Evolutionary conservation across 805 yeast species (phyloP), one percentile per base, ranked within the genome.

Genomic region (Zygotorulaspora chibaensis): DNA sequence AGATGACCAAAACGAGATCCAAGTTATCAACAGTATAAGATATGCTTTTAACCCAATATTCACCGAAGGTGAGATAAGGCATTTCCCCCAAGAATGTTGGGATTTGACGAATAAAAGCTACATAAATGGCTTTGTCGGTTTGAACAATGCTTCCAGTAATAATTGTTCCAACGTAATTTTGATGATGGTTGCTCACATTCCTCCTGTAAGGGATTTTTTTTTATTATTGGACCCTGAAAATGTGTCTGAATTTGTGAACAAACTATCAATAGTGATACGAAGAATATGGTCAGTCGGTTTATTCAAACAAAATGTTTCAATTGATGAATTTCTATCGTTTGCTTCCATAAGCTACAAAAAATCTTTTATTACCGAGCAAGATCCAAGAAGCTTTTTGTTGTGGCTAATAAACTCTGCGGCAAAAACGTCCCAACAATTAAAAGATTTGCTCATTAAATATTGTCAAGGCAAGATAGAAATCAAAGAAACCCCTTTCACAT

Each of bases 201-300:
- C 61, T 0, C 67, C 72, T 1, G 48, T 86, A 0, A 61, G 90
- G 45, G 74, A 77, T 54, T 70, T 54, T 42, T 63, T 74, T 17
- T 48, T 83, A 18, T 42, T 72, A 15, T 30, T 46, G 9, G 45
- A 51, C 3, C 47, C 50, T 3, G 35, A 49, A 2, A 41, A 50
- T 1, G 52, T 54, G 11, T 57, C 59, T 3, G 73, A 71, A 20
- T 58, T 82, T n/a, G 66, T 69, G 9, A 60, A 61, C 34, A 64
- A 74, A 47, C 60, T 83, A 30, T 70, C 80, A 0, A 49, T 70
- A 3, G 58, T 83, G 16, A 54, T 76, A 0, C 71, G 83, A 47
- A 83, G 80, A 52, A 39, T 84, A 8, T 87, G 91, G 90, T 83
- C 83, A 4, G 66, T 74, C 0, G 65, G 66, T 34, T 68, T 85